A percentile compares a stretch with the other conserved stretches of the same genome.
phyloP scores from a whole-genome alignment of 768 basidiomycete genomes.

The Cubamyces sp. region DNA sequence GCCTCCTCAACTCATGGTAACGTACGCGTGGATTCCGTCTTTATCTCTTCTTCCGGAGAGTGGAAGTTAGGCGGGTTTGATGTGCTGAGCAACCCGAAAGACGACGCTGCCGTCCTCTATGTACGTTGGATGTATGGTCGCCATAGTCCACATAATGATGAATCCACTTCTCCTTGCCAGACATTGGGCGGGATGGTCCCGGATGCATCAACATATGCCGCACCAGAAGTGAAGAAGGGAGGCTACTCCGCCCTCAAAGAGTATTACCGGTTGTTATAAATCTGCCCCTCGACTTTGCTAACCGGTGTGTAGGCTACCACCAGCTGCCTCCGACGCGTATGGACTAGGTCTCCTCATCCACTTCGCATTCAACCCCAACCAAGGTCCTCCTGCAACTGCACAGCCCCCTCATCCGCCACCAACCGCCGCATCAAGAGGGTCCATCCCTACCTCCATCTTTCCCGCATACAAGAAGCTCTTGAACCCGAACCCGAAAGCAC shows the following conservation, averaged over 20 bases:
- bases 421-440: constrained; percentile 71
- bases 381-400: constrained; percentile 68
- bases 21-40: constrained; percentile 73
- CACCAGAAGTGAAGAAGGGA: constrained; percentile 87
- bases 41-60: constrained; percentile 91
- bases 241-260: constrained; percentile 87
- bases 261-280: constrained; percentile 43
- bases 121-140: constrained; percentile 50
- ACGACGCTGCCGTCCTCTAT: constrained; percentile 78
- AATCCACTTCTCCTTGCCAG: constrained; percentile 43
- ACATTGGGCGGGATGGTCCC: constrained; percentile 68
- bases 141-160: constrained; percentile 13
- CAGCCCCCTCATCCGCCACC: constrained; percentile 81
- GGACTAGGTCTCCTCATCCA: constrained; percentile 86
- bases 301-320: constrained; percentile 42
- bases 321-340: constrained; percentile 82
- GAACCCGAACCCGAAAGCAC: constrained; percentile 83
- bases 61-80: constrained; percentile 98
- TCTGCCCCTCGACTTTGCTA: constrained; percentile 1
- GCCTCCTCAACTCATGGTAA: constrained; percentile 85
- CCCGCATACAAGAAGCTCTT: constrained; percentile 84
- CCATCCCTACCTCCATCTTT: constrained; percentile 77
- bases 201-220: constrained; percentile 60
- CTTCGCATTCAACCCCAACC: constrained; percentile 82
- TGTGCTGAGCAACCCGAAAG: constrained; percentile 80